Conservation (phyloP, 2,329 filamentous ascomycete genomes). For the Aspergillus sp. region DNA sequence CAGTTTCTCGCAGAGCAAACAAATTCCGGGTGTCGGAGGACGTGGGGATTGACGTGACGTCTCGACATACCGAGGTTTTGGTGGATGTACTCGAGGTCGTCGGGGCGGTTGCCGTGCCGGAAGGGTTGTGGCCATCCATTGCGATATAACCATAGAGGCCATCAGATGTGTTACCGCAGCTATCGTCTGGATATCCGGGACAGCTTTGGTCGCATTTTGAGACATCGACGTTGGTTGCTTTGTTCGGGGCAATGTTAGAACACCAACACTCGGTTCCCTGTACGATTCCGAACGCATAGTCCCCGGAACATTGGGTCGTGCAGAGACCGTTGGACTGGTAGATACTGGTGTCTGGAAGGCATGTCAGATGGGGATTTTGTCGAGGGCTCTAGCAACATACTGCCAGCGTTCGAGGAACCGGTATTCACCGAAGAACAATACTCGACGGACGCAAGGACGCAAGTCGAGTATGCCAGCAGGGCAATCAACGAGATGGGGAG, state of each 20-base stretch:
- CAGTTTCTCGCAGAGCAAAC: not conserved
- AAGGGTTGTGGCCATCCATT: slow-evolving; percentile 31
- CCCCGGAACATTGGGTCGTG: slow-evolving; percentile 33
- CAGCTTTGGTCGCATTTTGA: slow-evolving; percentile 41
- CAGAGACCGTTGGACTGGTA: slow-evolving; percentile 50
- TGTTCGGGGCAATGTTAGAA: slow-evolving; percentile 44
- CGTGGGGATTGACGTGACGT: not conserved
- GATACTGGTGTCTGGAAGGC: slow-evolving; percentile 31
- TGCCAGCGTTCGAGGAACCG: slow-evolving; percentile 34
- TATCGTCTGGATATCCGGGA: slow-evolving; percentile 48
- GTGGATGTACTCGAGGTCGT: slow-evolving; percentile 20
- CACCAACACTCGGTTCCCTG: slow-evolving; percentile 51
- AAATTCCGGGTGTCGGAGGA: not conserved
- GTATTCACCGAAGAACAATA: slow-evolving; percentile 49
- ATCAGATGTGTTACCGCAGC: slow-evolving; percentile 41
- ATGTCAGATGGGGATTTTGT: slow-evolving; percentile 4
- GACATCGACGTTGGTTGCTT: slow-evolving; percentile 27
- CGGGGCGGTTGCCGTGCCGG: slow-evolving; percentile 30
- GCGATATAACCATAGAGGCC: slow-evolving; percentile 46
- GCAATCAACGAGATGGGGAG: slow-evolving; percentile 21
- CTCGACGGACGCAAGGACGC: slow-evolving; percentile 25
- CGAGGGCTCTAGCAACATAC: slow-evolving; percentile 28
- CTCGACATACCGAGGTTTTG: slow-evolving; percentile 27
- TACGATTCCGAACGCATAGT: slow-evolving; percentile 48
- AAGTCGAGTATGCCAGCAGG: slow-evolving; percentile 25